Evolutionary conservation across 1,284 basidiomycete genomes (phyloP).

Genomic region (Exsudoporus floridanus): DNA sequence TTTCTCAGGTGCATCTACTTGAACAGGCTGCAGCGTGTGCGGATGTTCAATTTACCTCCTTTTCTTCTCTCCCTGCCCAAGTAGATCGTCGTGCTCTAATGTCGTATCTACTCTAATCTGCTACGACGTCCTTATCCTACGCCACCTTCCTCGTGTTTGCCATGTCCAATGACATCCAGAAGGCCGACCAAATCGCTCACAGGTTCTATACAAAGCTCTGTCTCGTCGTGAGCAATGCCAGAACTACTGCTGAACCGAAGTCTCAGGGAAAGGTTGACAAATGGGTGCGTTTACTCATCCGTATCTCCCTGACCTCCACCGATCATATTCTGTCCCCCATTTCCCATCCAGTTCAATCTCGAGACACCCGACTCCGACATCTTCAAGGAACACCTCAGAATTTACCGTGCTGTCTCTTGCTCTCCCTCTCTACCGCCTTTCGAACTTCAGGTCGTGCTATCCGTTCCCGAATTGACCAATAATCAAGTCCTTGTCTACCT

Average conservation of each 20-base stretch:
- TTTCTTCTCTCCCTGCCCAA: slow-evolving; percentile 41
- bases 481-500: slow-evolving; percentile 72
- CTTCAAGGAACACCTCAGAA: slow-evolving; percentile 60
- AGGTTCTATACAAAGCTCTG: slow-evolving; percentile 77
- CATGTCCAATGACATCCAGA: slow-evolving; percentile 58
- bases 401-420: slow-evolving; percentile 59
- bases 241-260: slow-evolving; percentile 51
- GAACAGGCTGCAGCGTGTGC: slow-evolving; percentile 19
- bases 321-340: not conserved
- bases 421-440: slow-evolving; percentile 46
- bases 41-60: slow-evolving; percentile 24
- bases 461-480: slow-evolving; percentile 61
- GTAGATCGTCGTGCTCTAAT: slow-evolving; percentile 33
- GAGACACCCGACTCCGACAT: slow-evolving; percentile 69
- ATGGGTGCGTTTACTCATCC: slow-evolving; percentile 56
- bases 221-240: slow-evolving; percentile 67
- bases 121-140: slow-evolving; percentile 8
- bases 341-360: slow-evolving; percentile 64
- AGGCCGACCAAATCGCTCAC: slow-evolving; percentile 80
- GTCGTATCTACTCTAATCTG: slow-evolving; percentile 28
- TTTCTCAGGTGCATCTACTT: slow-evolving; percentile 19
- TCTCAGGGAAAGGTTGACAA: slow-evolving; percentile 60
- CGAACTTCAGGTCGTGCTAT: slow-evolving; percentile 66
- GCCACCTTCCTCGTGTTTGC: slow-evolving; percentile 13
- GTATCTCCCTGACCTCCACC: not conserved